Conservation (phyloP, 23 red algal genomes). For the Gracilariopsis chorda region DNA sequence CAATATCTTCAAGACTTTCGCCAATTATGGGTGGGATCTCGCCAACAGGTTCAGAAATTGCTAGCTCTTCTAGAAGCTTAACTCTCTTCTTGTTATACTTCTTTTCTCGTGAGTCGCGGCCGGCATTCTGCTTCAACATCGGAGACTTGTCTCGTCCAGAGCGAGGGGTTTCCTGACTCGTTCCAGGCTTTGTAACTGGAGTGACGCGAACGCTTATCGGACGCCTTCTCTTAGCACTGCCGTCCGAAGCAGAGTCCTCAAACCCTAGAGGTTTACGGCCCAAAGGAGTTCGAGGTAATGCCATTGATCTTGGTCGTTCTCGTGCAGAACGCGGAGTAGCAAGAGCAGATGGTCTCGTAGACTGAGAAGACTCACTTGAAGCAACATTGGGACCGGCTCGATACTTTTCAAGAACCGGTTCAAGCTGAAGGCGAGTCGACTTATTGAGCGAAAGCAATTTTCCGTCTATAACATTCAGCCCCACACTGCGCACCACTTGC, state of each 20-base stretch:
- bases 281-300: conserved; percentile 37
- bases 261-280: neutral
- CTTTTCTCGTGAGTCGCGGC: conserved; percentile 19
- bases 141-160: neutral
- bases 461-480: conserved; percentile 28
- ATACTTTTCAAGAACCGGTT: conserved; percentile 49
- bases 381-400: neutral
- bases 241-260: conserved; percentile 8
- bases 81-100: conserved; percentile 40
- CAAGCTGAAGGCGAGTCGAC: conserved; percentile 27
- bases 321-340: conserved; percentile 23
- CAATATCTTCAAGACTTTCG: conserved; percentile 45
- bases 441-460: conserved; percentile 38
- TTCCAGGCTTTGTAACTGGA: neutral
- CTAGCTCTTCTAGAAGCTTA: conserved; percentile 29
- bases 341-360: neutral
- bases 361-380: neutral
- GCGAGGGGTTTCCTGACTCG: neutral
- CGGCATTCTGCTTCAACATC: conserved; percentile 21
- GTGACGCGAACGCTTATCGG: conserved; percentile 35
- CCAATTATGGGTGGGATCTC: conserved; percentile 27
- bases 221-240: neutral
- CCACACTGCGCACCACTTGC: conserved; percentile 51
- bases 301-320: conserved; percentile 45
- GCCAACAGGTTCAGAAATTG: conserved; percentile 6